Base-by-base conservation (phyloP, 2,329 filamentous ascomycete species). In the Penicillium concentricum region DNA sequence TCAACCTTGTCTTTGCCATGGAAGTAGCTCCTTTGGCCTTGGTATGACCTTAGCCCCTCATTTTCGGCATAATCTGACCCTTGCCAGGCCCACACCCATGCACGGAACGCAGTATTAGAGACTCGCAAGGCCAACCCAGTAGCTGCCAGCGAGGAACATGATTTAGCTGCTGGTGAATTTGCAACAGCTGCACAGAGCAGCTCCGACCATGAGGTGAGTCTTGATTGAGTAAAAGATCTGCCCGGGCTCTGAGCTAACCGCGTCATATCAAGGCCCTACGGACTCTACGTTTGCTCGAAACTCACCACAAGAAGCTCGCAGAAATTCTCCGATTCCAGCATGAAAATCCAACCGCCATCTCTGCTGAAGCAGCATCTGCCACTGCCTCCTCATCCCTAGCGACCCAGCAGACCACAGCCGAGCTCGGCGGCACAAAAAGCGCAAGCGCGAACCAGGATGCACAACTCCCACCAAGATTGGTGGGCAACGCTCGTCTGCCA, bases 131-230 rank as follows among this genome's bases (percentile, higher is more conserved):
- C 82, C 24, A 81, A 94, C 71, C 90, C 90, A 54, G 88, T 88
- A 7, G 87, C 90, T 46, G 93, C 93, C 60, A 89, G 92, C 69
- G 89, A 89, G 69, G 90, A 96, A 74, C 93, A 97, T 76, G 87
- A 92, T 51, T 81, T 90, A 56, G 94, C 94, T 37, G 93, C 94
- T 2, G 88, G 87, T 61, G 91, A 96, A 72, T 97, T 96, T 73
- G 87, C 91, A 59, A 87, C 88, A 59, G 92, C 92, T 30, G 87
- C 90, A n/a, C 84, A 85, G 59, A 83, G 78, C 46, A 96, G 91
- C 8, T 74, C 75, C n/a, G 84, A 87, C 69, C 72, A 71, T 5
- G 83, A 86, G 74, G 83, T 84, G 68, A 51, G 61, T 63, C n/a
- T 38, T 15, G 43, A 32, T 46, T 26, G 5, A 22, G 43, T 32